These are phyloP conservation scores for Aspergillus asperescens DNA, from an alignment of 495 filamentous ascomycete species.

Conservation along the genomic window DNA sequence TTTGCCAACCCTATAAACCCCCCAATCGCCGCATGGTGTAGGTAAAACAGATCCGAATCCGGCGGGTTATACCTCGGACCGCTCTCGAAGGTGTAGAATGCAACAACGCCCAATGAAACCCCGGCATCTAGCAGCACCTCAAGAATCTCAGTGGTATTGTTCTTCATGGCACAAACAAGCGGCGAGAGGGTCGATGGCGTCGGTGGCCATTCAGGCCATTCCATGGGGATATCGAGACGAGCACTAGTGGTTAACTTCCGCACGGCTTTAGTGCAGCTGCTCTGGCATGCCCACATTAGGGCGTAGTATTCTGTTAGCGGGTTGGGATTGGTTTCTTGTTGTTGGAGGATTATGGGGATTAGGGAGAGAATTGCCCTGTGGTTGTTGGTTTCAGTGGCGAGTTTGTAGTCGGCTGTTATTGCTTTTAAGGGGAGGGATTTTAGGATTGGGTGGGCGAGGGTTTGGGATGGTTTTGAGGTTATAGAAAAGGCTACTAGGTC, in stretches of 20 bases:
- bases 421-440: neutral
- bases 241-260: neutral
- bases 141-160: neutral
- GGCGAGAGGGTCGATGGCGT: neutral
- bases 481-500: neutral
- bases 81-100: neutral
- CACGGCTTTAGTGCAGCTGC: neutral
- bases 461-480: neutral
- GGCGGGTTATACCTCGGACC: neutral
- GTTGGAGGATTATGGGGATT: neutral
- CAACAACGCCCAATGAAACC: neutral
- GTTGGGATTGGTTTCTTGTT: neutral
- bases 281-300: neutral
- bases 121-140: neutral
- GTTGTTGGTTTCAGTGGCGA: neutral
- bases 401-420: neutral
- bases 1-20: neutral
- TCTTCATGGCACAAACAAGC: neutral
- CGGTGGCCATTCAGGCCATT: neutral
- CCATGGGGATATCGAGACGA: neutral
- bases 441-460: neutral
- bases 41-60: neutral
- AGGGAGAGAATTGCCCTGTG: neutral
- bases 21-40: neutral
- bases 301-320: neutral